Evolutionary conservation across 2,329 filamentous ascomycete genomes (phyloP).

Genomic region (Tolypocladium tropicale): DNA sequence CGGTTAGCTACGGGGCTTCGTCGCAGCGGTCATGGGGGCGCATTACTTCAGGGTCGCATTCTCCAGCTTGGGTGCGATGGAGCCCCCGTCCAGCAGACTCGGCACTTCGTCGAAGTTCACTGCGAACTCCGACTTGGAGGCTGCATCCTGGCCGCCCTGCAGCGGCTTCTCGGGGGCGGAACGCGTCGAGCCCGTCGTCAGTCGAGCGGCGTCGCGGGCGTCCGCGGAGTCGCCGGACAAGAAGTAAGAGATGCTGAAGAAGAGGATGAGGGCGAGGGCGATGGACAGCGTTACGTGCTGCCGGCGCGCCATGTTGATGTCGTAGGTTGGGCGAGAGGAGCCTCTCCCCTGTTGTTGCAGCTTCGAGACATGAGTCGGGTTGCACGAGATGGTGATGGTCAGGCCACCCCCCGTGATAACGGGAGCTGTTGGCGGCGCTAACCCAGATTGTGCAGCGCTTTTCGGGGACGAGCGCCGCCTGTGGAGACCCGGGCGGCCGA

Average conservation of each 20-base stretch:
- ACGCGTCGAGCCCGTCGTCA: conserved; percentile 4
- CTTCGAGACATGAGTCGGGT: not conserved
- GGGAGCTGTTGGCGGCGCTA: not conserved
- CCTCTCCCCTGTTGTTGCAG: not conserved
- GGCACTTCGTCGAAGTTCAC: conserved; percentile 33
- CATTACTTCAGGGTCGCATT: conserved; percentile 69
- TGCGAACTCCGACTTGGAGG: conserved; percentile 17
- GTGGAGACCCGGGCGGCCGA: not conserved
- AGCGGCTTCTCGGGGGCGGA: conserved; percentile 10
- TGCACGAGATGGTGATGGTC: not conserved
- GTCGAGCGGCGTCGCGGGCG: conserved; percentile 4
- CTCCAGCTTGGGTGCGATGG: conserved; percentile 71
- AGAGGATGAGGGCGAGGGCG: conserved; percentile 41
- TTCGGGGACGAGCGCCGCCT: not conserved
- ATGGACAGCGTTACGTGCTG: conserved; percentile 43
- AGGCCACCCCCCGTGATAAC: not conserved
- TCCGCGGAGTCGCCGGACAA: conserved; percentile 33
- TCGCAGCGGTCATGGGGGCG: not conserved
- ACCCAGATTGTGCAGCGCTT: not conserved
- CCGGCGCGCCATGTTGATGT: conserved; percentile 36
- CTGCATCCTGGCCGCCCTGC: conserved; percentile 8
- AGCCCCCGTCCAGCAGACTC: conserved; percentile 51
- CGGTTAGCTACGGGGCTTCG: not conserved
- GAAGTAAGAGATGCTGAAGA: conserved; percentile 49
- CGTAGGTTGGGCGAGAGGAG: not conserved